Evolutionary conservation across 148 eudicot species (phyloP).

Genomic region (Tetragonia tetragonoides): DNA sequence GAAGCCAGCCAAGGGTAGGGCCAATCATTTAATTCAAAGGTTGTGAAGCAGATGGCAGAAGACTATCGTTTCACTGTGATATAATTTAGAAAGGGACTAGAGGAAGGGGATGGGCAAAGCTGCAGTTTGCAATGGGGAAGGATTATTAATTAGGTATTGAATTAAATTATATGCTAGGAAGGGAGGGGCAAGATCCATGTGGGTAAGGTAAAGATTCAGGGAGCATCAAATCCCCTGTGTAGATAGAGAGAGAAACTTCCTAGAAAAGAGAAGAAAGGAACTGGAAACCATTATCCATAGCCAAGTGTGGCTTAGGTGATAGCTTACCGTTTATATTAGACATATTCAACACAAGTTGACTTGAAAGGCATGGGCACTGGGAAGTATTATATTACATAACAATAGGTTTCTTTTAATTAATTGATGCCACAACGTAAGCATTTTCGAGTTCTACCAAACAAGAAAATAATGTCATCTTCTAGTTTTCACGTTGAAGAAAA

Average conservation of each 20-base stretch:
- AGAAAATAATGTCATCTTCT: neutral
- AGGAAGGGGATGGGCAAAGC: constrained; percentile 2
- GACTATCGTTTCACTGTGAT: constrained; percentile 8
- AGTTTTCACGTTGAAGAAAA: neutral
- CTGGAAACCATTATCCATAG: constrained; percentile 18
- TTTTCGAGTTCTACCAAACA: neutral
- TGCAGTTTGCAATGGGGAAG: neutral
- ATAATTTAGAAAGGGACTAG: constrained; percentile 9
- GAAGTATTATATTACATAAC: neutral
- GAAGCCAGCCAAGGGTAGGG: constrained; percentile 24
- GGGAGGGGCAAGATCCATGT: neutral
- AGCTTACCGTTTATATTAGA: constrained; percentile 17
- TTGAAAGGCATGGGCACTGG: constrained; percentile 13
- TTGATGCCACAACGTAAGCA: neutral
- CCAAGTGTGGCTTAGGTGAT: constrained; percentile 9
- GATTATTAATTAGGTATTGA: neutral
- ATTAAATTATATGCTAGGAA: constrained; percentile 6
- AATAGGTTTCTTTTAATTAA: neutral
- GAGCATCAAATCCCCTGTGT: constrained; percentile 19
- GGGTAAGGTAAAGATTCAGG: constrained; percentile 19
- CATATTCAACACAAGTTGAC: constrained; percentile 21
- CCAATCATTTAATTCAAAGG: constrained; percentile 21
- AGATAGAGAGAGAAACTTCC: constrained; percentile 13
- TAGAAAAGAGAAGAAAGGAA: constrained; percentile 20
- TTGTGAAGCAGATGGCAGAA: neutral